A percentile compares a stretch with the other conserved stretches of the same genome.
These are phyloP conservation scores for Prunus campanulata DNA, from an alignment of 306 rosid species.

Conservation along the genomic window DNA sequence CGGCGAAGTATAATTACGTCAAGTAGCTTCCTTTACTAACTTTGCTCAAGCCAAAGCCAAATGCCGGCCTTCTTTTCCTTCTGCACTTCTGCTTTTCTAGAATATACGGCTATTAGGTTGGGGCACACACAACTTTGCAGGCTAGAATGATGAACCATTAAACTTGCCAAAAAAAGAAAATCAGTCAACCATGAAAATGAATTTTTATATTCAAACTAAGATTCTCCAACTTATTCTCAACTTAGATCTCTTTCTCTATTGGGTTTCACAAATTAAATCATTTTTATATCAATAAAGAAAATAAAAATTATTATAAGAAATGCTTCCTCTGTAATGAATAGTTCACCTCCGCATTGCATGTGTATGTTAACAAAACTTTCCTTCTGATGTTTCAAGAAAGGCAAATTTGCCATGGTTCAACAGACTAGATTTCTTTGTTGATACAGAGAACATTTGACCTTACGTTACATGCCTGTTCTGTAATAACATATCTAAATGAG, in stretches of 20 bases:
- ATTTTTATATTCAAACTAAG: no score
- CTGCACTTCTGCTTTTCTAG: neutral
- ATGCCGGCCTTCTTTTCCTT: conserved; percentile 9
- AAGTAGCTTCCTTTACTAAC: neutral
- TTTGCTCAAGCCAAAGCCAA: neutral
- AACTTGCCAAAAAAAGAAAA: neutral
- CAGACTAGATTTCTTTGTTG: conserved; percentile 2
- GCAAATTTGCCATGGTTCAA: neutral
- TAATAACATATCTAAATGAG: conserved; percentile 1
- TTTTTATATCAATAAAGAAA: neutral
- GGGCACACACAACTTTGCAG: neutral
- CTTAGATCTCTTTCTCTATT: neutral
- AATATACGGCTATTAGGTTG: neutral
- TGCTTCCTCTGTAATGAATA: neutral
- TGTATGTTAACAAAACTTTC: neutral
- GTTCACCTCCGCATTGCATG: neutral
- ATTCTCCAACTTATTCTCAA: no score
- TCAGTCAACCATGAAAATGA: conserved; percentile 1
- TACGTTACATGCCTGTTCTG: neutral
- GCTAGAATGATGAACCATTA: neutral
- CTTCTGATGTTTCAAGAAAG: neutral
- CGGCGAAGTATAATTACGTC: neutral
- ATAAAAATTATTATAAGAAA: neutral
- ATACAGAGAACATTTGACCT: neutral
- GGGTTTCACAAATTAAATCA: neutral